phyloP scores from a whole-genome alignment of 768 basidiomycete species.

The Crucibulum laeve region DNA sequence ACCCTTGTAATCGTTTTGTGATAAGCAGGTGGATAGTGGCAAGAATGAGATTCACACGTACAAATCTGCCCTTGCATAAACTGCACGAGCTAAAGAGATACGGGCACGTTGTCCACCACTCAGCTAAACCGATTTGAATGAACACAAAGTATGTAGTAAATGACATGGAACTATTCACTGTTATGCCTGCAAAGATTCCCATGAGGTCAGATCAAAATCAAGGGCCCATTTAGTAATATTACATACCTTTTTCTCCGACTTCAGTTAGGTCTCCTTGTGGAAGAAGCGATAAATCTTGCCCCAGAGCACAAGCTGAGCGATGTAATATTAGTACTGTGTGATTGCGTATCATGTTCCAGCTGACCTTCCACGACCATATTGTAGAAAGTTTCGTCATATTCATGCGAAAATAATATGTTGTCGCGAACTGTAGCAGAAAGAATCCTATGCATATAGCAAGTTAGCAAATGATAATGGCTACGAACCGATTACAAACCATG shows the following conservation, averaged over 20 bases:
- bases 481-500: slow-evolving; percentile 51
- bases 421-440: slow-evolving; percentile 82
- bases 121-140: slow-evolving; percentile 32
- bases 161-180: slow-evolving; percentile 26
- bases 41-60: slow-evolving; percentile 26
- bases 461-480: neutral
- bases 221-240: neutral
- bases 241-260: slow-evolving; percentile 78
- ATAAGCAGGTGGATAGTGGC: neutral
- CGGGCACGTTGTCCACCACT: slow-evolving; percentile 86
- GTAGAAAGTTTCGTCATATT: slow-evolving; percentile 84
- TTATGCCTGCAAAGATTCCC: slow-evolving; percentile 38
- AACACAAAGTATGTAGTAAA: neutral
- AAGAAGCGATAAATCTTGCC: slow-evolving; percentile 74
- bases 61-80: slow-evolving; percentile 90
- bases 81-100: slow-evolving; percentile 79
- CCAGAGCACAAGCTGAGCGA: slow-evolving; percentile 72
- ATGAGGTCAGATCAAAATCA: neutral
- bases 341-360: neutral
- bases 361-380: slow-evolving; percentile 75
- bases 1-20: slow-evolving; percentile 32
- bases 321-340: neutral
- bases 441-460: slow-evolving; percentile 43
- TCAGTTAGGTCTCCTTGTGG: slow-evolving; percentile 81
- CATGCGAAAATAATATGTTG: slow-evolving; percentile 90